Base-by-base conservation (phyloP, 2,329 filamentous ascomycete genomes). In the Penicillium sp. region DNA sequence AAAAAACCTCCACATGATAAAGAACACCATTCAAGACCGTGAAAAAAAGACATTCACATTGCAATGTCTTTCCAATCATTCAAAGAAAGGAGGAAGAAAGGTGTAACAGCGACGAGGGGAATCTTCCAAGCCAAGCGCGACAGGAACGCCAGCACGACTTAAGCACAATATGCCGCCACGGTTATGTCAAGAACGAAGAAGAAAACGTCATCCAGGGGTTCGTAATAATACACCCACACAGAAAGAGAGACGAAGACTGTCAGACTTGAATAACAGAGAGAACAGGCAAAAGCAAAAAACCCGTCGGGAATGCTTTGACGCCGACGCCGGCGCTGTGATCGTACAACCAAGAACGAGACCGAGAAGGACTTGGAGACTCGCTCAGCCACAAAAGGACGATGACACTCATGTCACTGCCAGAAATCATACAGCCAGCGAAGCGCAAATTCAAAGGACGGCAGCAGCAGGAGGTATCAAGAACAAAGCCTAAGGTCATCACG, bases 91-190 rank as follows among this genome's bases (percentile, higher is more conserved):
- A 30, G 46, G 53, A 64, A 22, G 19, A 33, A 62, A 30, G 53
- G 59, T 64, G 60, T 64, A 64, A 68, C 69, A 57, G 25, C 45
- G 16, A 48, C 25, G 16, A 57, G 70, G 71, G 71, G 70, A 74
- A 74, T 73, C 71, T 72, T 72, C 68, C 65, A 61, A 59, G 28
- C 46, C n/a, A 35, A 57, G 66, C 46, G 63, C 53, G 52, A 63
- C 49, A 58, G 61, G 43, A 62, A 64, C 57, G 55, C 59, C 62
- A 45, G 49, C 56, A 42, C 51, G 26, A 40, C 13, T 19, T 25
- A 46, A 46, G 43, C 43, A 28, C 26, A 52, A 28, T 45, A 28
- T 28, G 37, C 49, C 30, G 45, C 26, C 33, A 16, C 22, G 22
- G 38, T 37, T 7, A 40, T 46, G 42, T 19, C 45, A 33, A 51